Conservation (phyloP, 345 rosid species). For the Tarenaya hassleriana region DNA sequence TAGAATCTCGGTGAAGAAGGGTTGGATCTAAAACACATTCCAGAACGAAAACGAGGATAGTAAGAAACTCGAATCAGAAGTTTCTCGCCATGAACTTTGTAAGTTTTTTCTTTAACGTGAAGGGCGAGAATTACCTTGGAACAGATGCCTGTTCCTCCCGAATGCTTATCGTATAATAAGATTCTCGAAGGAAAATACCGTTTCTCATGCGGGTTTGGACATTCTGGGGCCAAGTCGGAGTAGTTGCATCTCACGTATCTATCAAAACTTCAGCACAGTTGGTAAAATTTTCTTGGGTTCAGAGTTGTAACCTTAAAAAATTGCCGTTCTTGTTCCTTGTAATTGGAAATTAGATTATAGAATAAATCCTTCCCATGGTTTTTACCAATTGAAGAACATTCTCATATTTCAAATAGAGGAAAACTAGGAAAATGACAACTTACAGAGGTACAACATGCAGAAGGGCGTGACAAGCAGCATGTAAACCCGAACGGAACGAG, state of each 20-base stretch:
- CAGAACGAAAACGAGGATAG: background rate
- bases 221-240: slow-evolving; percentile 90
- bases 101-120: too few species aligned
- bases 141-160: slow-evolving; percentile 87
- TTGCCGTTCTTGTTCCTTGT: too few species aligned
- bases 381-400: too few species aligned
- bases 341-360: too few species aligned
- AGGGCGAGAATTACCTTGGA: slow-evolving; percentile 68
- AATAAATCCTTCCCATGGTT: too few species aligned
- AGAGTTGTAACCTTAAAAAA: too few species aligned
- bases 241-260: slow-evolving; percentile 73
- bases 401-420: too few species aligned
- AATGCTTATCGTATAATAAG: slow-evolving; percentile 82
- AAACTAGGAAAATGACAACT: slow-evolving; percentile 18
- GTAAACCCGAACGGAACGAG: slow-evolving; percentile 65
- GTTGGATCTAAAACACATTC: slow-evolving; percentile 48
- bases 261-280: background rate
- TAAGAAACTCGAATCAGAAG: background rate
- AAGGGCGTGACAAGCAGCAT: slow-evolving; percentile 92
- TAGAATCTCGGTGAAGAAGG: slow-evolving; percentile 65
- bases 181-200: slow-evolving; percentile 63
- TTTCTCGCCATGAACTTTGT: background rate
- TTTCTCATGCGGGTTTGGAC: slow-evolving; percentile 58
- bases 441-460: slow-evolving; percentile 74
- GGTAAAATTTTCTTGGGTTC: background rate